These are phyloP conservation scores for Leishmania gerbilli DNA, from an alignment of 208 protist species.

Conservation along the genomic window DNA sequence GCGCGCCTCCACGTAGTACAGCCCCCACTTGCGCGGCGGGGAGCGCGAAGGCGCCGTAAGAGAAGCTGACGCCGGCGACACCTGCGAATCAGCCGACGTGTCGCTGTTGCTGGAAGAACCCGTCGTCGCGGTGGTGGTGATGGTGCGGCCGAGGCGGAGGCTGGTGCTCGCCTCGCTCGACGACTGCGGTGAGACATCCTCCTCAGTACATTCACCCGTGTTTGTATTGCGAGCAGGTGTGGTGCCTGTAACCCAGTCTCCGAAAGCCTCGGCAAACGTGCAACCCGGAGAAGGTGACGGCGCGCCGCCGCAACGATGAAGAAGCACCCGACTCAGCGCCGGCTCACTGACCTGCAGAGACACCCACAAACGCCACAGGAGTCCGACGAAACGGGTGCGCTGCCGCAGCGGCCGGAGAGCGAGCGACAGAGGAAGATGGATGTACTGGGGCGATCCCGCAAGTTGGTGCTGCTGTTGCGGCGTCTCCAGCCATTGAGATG, in stretches of 20 bases:
- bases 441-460: background rate
- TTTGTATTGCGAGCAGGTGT: background rate
- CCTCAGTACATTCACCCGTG: background rate
- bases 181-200: background rate
- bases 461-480: background rate
- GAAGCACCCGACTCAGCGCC: constrained; percentile 17
- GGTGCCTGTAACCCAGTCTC: constrained; percentile 19
- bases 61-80: background rate
- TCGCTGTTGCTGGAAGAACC: background rate
- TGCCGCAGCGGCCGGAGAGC: constrained; percentile 51
- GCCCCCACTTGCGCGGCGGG: constrained; percentile 8
- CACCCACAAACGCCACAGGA: constrained; percentile 65
- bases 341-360: constrained; percentile 35
- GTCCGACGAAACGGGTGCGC: constrained; percentile 58
- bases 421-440: constrained; percentile 41
- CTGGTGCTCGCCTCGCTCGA: background rate
- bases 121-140: background rate
- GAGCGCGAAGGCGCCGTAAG: background rate
- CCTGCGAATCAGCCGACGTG: no score
- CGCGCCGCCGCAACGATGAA: constrained; percentile 19
- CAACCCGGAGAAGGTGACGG: constrained; percentile 23
- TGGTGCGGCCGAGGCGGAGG: background rate
- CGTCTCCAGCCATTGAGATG: background rate
- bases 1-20: constrained; percentile 28
- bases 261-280: constrained; percentile 30